Base-by-base conservation (phyloP, 2,329 filamentous ascomycete genomes). In the Trichoderma endophyticum region DNA sequence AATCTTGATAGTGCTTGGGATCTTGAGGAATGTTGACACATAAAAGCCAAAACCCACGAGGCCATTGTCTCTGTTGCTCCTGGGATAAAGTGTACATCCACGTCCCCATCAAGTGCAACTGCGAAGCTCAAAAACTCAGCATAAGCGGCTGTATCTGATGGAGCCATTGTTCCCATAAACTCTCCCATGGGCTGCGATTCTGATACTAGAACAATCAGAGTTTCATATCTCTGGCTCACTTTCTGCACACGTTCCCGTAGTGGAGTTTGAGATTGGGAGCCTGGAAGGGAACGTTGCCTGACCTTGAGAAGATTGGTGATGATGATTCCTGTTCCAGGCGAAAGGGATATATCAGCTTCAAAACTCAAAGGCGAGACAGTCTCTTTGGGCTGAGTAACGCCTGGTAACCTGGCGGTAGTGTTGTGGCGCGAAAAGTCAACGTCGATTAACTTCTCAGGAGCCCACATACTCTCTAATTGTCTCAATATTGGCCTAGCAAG, bases 301-400 rank as follows among this genome's bases (percentile, higher is more conserved):
- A 92, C 85, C 74, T 91, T 89, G 73, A 95, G 88, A 6, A 95
- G 82, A 0, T 88, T 92, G 1, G 93, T 93, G 24, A 92, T 77
- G 1, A 97, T 80, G 3, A 97, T 82, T 0, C 92, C 94, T 0
- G 87, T 89, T 0, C 84, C 85, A 0, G 93, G 89, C 0, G 93
- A 93, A 6, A 95, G 76, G 1, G 92, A 87, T 3, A 97, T 80
- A 76, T 97, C 94, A 3, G 93, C 91, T 78, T 94, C 92, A 6
- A 83, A 81, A 1, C 81, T 81, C 1, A 87, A 79, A 0, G 81
- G 74, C 0, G 83, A 85, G 4, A 76, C 72, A 3, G 81, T 14
- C 56, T 75, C 72, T n/a, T 30, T 74, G 73, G 28, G 79, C 4
- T 62, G 30, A n/a, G 24, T 28, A 51, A 62, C 59, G 2, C 24